Conservation (phyloP, 148 eudicot genomes). For the Rhododendron vialii region DNA sequence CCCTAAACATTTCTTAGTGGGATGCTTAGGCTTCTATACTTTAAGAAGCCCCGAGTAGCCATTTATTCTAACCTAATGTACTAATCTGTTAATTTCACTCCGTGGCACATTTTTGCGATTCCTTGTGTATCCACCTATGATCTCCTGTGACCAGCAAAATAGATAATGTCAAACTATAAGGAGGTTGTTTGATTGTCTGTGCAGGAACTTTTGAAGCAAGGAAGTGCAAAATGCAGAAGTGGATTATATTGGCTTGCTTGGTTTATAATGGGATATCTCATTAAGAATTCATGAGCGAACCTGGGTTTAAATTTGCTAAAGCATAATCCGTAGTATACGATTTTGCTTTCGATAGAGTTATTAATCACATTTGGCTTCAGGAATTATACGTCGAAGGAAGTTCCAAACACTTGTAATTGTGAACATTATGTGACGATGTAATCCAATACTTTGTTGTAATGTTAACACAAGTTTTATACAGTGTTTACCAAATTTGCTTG, state of each 20-base stretch:
- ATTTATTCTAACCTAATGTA: neutral
- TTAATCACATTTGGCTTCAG: neutral
- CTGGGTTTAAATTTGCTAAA: neutral
- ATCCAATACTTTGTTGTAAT: too few relatives aligned
- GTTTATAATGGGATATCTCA: conserved; percentile 47
- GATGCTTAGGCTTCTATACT: neutral
- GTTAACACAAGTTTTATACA: too few relatives aligned
- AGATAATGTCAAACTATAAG: neutral
- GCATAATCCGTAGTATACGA: neutral
- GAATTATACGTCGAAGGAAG: neutral
- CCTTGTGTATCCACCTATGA: neutral
- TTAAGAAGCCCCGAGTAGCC: neutral
- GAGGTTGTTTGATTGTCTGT: neutral
- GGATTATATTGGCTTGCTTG: conserved; percentile 52
- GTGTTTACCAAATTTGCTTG: too few relatives aligned
- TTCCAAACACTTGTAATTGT: neutral
- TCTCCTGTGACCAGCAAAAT: neutral
- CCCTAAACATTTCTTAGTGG: neutral
- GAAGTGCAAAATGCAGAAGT: conserved; percentile 31
- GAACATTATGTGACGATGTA: too few relatives aligned
- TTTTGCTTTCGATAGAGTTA: neutral
- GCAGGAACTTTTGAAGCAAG: conserved; percentile 55
- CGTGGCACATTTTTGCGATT: neutral
- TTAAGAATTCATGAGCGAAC: conserved; percentile 29
- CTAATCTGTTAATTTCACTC: neutral